Evolutionary conservation across 2,329 filamentous ascomycete species (phyloP).

Genomic region (Dothistroma pini): DNA sequence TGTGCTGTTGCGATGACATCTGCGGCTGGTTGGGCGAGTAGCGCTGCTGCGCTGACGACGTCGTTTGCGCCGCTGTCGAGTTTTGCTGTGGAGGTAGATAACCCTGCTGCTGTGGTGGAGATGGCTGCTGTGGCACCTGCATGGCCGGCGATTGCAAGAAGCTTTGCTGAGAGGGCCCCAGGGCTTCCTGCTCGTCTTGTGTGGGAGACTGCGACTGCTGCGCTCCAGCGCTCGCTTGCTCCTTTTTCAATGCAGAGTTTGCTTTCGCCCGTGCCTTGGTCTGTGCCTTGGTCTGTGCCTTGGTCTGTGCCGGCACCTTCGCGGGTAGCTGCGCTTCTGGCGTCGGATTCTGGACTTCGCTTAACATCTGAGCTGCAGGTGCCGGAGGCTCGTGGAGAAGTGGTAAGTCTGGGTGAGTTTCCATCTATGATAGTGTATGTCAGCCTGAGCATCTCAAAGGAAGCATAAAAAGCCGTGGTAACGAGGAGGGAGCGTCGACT

Average conservation of each 20-base stretch:
- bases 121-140: not conserved
- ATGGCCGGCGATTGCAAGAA: not conserved
- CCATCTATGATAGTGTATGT: conserved; percentile 4
- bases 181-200: not conserved
- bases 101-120: not conserved
- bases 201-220: not conserved
- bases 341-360: not conserved
- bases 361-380: conserved; percentile 11
- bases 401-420: conserved; percentile 30
- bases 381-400: conserved; percentile 14
- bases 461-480: too few species aligned
- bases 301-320: not conserved
- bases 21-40: not conserved
- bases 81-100: not conserved
- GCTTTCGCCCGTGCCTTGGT: too few species aligned
- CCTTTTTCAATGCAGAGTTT: not conserved
- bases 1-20: not conserved
- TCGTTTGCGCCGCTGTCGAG: not conserved
- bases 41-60: not conserved
- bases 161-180: not conserved
- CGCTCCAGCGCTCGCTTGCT: not conserved
- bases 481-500: too few species aligned
- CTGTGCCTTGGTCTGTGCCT: not conserved
- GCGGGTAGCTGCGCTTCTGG: conserved; percentile 1
- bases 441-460: too few species aligned